Percentiles rank a stretch among this genome's conserved stretches.
These are phyloP conservation scores for Neoboletus magnificus DNA, from an alignment of 768 basidiomycete species.

Conservation along the genomic window DNA sequence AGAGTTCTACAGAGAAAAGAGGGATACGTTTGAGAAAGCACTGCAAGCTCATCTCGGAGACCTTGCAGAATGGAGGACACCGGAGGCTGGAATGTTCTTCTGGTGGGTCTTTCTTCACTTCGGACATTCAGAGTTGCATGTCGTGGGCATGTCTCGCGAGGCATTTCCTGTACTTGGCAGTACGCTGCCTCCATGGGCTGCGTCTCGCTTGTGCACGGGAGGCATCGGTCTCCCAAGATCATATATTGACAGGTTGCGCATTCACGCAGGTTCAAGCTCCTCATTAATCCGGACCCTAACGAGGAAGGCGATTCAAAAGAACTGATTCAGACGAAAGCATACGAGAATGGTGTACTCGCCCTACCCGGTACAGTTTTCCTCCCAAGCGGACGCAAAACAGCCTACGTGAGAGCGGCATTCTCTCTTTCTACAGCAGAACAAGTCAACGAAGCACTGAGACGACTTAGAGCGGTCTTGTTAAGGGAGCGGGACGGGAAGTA, in stretches of 20 bases:
- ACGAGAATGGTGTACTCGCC: slow-evolving; percentile 82
- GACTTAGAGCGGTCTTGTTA: slow-evolving; percentile 47
- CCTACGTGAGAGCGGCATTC: slow-evolving; percentile 82
- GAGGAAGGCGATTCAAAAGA: slow-evolving; percentile 64
- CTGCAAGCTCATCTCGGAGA: slow-evolving; percentile 75
- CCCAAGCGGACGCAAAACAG: slow-evolving; percentile 64
- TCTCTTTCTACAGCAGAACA: slow-evolving; percentile 63
- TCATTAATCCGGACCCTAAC: slow-evolving; percentile 35
- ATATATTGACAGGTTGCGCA: slow-evolving; percentile 15
- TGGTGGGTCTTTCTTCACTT: slow-evolving; percentile 47
- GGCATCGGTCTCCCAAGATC: slow-evolving; percentile 7
- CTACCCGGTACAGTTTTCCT: slow-evolving; percentile 83
- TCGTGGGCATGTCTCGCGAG: slow-evolving; percentile 3
- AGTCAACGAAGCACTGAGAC: slow-evolving; percentile 67
- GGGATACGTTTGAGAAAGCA: slow-evolving; percentile 74
- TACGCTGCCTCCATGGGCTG: neutral
- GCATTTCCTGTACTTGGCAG: neutral
- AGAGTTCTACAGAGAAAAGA: slow-evolving; percentile 67
- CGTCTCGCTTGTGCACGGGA: slow-evolving; percentile 1
- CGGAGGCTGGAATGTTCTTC: slow-evolving; percentile 87
- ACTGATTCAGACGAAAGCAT: slow-evolving; percentile 70
- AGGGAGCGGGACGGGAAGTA: slow-evolving; percentile 20
- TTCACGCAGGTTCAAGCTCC: slow-evolving; percentile 63
- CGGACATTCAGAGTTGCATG: slow-evolving; percentile 4
- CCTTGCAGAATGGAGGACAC: slow-evolving; percentile 67